Conservation (phyloP, 495 filamentous ascomycete species). For the Monascus purpureus region DNA sequence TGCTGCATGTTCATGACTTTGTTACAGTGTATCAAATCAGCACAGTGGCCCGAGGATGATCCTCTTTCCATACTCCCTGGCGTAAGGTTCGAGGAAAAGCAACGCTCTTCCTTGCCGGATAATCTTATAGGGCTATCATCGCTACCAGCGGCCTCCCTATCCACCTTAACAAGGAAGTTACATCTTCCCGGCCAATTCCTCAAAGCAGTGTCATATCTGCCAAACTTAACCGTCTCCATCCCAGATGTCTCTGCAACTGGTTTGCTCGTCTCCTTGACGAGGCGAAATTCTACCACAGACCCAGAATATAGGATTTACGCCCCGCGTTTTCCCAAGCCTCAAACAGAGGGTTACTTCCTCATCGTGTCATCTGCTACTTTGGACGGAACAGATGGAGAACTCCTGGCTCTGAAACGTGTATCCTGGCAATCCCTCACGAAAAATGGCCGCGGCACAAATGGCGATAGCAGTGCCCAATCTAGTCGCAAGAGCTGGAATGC, state of each 20-base stretch:
- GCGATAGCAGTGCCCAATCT: slow-evolving; percentile 6
- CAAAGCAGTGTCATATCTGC: slow-evolving; percentile 47
- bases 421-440: slow-evolving; percentile 45
- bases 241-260: slow-evolving; percentile 42
- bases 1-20: slow-evolving; percentile 68
- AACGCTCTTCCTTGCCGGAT: slow-evolving; percentile 6
- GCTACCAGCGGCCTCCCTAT: slow-evolving; percentile 12
- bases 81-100: slow-evolving; percentile 33
- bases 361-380: slow-evolving; percentile 38
- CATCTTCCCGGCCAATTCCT: slow-evolving; percentile 27
- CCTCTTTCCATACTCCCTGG: slow-evolving; percentile 72
- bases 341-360: slow-evolving; percentile 89
- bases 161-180: slow-evolving; percentile 15
- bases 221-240: slow-evolving; percentile 52
- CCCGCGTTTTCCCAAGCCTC: slow-evolving; percentile 82
- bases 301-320: slow-evolving; percentile 63
- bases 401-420: slow-evolving; percentile 73
- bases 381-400: slow-evolving; percentile 51
- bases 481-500: slow-evolving; percentile 13
- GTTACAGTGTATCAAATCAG: slow-evolving; percentile 82
- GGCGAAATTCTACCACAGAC: slow-evolving; percentile 49
- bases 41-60: slow-evolving; percentile 76
- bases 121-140: slow-evolving; percentile 14
- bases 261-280: slow-evolving; percentile 47
- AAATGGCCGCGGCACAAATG: slow-evolving; percentile 8